Conservation (phyloP, 2,329 filamentous ascomycete species). For the Cladobotryum protrusum region DNA sequence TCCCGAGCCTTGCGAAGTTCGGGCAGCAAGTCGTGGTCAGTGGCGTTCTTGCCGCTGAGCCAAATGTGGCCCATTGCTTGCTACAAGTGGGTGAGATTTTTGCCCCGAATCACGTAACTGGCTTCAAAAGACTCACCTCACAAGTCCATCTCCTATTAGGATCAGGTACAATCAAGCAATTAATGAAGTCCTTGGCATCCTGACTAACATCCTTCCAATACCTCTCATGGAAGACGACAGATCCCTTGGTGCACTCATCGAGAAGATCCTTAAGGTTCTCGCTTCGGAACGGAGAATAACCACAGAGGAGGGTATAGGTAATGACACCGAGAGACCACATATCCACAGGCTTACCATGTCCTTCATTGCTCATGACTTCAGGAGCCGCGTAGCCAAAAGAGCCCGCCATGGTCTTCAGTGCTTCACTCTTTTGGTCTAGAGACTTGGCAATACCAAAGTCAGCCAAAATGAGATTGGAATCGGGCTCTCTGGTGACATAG, state of each 20-base stretch:
- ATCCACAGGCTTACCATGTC: constrained; percentile 95
- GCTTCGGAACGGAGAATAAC: constrained; percentile 95
- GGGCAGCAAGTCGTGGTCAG: constrained; percentile 93
- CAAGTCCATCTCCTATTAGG: constrained; percentile 73
- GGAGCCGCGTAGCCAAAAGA: constrained; percentile 97
- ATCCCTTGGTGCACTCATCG: constrained; percentile 79
- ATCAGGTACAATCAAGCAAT: constrained; percentile 69
- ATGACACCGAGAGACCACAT: constrained; percentile 99
- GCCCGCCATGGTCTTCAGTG: constrained; percentile 95
- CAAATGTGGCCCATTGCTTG: constrained; percentile 76
- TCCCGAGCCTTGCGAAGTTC: constrained; percentile 88
- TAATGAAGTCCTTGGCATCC: constrained; percentile 93
- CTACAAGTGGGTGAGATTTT: constrained; percentile 39
- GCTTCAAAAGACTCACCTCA: constrained; percentile 59
- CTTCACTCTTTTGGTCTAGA: constrained; percentile 82
- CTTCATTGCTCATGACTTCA: constrained; percentile 96
- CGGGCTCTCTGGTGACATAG: constrained; percentile 65
- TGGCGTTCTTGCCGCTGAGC: constrained; percentile 86
- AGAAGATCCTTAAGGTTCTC: constrained; percentile 91
- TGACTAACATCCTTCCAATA: constrained; percentile 98
- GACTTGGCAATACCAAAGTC: constrained; percentile 99
- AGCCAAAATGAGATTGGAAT: constrained; percentile 85
- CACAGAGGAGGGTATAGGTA: constrained; percentile 95
- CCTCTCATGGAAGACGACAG: constrained; percentile 90
- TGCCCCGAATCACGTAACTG: too few relatives aligned